Conservation (phyloP, 495 filamentous ascomycete genomes). For the Apodospora peruviana region DNA sequence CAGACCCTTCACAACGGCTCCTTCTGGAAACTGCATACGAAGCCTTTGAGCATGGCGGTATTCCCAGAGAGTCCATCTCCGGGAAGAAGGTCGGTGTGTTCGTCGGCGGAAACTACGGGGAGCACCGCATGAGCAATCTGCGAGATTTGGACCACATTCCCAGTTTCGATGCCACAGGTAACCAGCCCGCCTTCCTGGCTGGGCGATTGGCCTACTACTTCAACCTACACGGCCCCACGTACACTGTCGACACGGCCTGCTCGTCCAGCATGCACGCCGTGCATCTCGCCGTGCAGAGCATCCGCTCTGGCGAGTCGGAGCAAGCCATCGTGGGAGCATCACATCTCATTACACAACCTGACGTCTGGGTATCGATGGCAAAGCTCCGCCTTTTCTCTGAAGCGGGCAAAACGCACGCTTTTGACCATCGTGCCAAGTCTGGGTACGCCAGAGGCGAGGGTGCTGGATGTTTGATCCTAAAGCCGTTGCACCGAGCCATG, state of each 20-base stretch:
- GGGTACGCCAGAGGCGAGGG: conserved; percentile 43
- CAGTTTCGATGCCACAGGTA: conserved; percentile 36
- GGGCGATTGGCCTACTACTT: conserved; percentile 54
- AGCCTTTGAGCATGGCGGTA: conserved; percentile 44
- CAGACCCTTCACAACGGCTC: conserved; percentile 51
- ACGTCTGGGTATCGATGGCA: conserved; percentile 36
- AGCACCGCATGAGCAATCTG: conserved; percentile 32
- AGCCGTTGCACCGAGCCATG: conserved; percentile 47
- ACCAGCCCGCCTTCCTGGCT: conserved; percentile 41
- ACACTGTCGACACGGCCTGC: conserved; percentile 81
- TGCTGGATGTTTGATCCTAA: conserved; percentile 42
- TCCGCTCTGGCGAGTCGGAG: conserved; percentile 52
- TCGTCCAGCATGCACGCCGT: conserved; percentile 61
- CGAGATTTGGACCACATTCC: conserved; percentile 35
- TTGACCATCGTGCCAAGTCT: conserved; percentile 36
- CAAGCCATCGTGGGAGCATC: conserved; percentile 43
- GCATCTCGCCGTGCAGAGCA: conserved; percentile 72
- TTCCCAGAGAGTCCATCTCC: conserved; percentile 38
- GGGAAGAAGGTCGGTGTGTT: conserved; percentile 42
- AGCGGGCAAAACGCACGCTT: conserved; percentile 32
- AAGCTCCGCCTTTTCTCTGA: conserved; percentile 31
- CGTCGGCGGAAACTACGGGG: conserved; percentile 34
- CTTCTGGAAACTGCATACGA: conserved; percentile 52
- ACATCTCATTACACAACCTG: conserved; percentile 37
- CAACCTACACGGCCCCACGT: conserved; percentile 49